phyloP scores from a whole-genome alignment of 169 alveolate genomes.

The Plasmodium falciparum region DNA sequence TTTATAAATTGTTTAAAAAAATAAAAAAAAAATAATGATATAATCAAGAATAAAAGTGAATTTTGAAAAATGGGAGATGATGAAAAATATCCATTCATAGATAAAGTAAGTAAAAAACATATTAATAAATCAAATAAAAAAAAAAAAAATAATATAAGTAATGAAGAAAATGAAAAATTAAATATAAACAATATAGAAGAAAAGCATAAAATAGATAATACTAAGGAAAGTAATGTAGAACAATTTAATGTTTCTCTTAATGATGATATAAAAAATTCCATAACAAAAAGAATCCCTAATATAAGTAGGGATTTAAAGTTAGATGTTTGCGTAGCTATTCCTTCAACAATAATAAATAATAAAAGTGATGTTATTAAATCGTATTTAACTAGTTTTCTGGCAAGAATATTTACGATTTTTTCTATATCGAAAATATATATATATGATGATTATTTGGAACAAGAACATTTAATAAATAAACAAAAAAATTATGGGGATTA shows the following conservation, averaged over 20 bases:
- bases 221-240: neutral
- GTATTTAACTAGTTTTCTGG: slow-evolving; percentile 49
- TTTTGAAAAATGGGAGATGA: no score
- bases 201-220: neutral
- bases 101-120: slow-evolving; percentile 17
- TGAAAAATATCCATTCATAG: slow-evolving; percentile 4
- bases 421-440: slow-evolving; percentile 52
- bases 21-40: no score
- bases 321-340: slow-evolving; percentile 51
- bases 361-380: slow-evolving; percentile 71
- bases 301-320: slow-evolving; percentile 60
- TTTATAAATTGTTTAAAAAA: no score
- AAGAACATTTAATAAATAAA: slow-evolving; percentile 5
- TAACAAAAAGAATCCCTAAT: slow-evolving; percentile 50
- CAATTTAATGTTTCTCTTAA: slow-evolving; percentile 2
- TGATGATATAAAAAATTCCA: slow-evolving; percentile 27
- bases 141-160: neutral
- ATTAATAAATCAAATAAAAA: slow-evolving; percentile 6
- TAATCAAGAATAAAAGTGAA: no score
- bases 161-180: neutral
- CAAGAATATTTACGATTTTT: slow-evolving; percentile 68
- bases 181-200: neutral
- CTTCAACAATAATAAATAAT: slow-evolving; percentile 66
- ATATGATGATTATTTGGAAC: slow-evolving; percentile 30
- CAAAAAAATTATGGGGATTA: neutral